Evolutionary conservation across 805 yeast species (phyloP), one percentile per base, ranked within the genome.

Genomic region (Kluyveromyces aestuarii): DNA sequence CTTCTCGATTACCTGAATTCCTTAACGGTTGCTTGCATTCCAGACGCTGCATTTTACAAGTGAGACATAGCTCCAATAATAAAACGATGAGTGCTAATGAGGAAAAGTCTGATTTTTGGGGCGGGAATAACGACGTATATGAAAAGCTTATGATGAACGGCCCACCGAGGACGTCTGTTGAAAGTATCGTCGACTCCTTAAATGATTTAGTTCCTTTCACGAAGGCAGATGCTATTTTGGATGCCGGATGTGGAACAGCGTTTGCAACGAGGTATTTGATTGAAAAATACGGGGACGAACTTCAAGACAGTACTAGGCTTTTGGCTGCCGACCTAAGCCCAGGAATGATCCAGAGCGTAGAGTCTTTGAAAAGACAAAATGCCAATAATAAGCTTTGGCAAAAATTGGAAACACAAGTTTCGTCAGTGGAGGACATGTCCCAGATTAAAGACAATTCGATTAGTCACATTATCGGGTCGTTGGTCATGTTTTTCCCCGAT

Each of bases 201-300:
- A 43, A 46, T 33, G 18, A 19, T 11, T 17, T 46, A 9, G 16
- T 39, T 16, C 48, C 48, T 10, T 39, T 33, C 13, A 44, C 27
- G 14, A 6, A 39, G 2, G 48, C 48, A 6, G 36, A 37, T 18
- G 16, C 39, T 17, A 30, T 46, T n/a, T 33, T 46, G 25, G 48
- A 46, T 33, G 39, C 40, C 18, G 48, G 48, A 9, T 46, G 48
- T 30, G 48, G 48, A 1, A 46, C 48, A 13, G 48, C 43, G 5
- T 18, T 46, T 11, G 48, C 44, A 11, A 46, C 40, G 11, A 17
- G 25, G 10, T n/a, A 18, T 9, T 14, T 46, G n/a, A 39, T 46
- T 30, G 30, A 30, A 9, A 18, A 19, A 13, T 46, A 46, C n/a
- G 30, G 44, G 18, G 40, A 39, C 1, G 43, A 44, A 13, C 36